Conservation (phyloP, 331 rosid genomes). For the Quercus lobata region DNA sequence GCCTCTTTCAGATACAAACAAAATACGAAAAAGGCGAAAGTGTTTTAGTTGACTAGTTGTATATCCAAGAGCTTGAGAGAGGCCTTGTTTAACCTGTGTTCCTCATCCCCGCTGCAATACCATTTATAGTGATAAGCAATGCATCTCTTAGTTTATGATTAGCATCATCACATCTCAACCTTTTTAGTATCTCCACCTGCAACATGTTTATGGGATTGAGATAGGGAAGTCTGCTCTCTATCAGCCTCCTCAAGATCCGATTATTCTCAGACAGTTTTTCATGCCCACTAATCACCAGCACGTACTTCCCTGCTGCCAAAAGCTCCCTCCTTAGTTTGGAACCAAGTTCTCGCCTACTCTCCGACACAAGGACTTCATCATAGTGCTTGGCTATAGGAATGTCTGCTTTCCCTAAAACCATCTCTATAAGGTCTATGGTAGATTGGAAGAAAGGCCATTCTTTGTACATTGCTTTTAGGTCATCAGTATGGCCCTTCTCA, state of each 20-base stretch:
- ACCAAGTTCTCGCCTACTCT: constrained; percentile 65
- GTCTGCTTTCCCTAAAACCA: constrained; percentile 94
- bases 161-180: constrained; percentile 75
- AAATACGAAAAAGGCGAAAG: not conserved
- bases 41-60: constrained; percentile 19
- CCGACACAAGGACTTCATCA: constrained; percentile 84
- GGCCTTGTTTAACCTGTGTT: constrained; percentile 65
- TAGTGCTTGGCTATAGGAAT: constrained; percentile 84
- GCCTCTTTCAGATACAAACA: not conserved
- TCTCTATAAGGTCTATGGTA: constrained; percentile 87
- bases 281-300: constrained; percentile 74
- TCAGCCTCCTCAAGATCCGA: constrained; percentile 82
- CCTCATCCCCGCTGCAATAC: constrained; percentile 97
- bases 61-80: constrained; percentile 2
- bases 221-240: constrained; percentile 84
- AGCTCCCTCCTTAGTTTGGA: constrained; percentile 61
- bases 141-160: constrained; percentile 79
- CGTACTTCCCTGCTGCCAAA: constrained; percentile 53
- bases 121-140: constrained; percentile 86
- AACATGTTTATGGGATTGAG: constrained; percentile 90
- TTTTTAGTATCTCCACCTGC: constrained; percentile 90
- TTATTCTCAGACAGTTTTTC: constrained; percentile 75
- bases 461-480: constrained; percentile 70
- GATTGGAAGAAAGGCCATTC: constrained; percentile 96
- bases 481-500: constrained; percentile 76